These are phyloP conservation scores for Trichoderma gamsii DNA, from an alignment of 495 filamentous ascomycete genomes.

Conservation along the genomic window DNA sequence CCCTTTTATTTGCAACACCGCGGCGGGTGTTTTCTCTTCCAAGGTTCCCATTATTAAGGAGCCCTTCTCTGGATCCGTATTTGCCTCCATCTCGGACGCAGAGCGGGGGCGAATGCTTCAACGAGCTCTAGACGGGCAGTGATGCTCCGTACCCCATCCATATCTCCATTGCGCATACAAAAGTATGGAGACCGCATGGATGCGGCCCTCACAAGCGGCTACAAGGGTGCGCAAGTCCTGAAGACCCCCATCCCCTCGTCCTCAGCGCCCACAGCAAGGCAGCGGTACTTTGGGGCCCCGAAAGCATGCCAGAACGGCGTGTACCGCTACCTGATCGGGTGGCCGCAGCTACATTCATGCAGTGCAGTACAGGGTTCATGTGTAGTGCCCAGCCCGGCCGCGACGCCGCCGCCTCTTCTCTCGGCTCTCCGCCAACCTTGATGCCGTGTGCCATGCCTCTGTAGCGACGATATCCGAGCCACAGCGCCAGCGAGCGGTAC, in stretches of 20 bases:
- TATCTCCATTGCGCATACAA: not conserved
- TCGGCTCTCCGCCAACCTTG: not conserved
- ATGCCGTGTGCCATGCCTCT: too few species aligned
- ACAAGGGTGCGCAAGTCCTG: not conserved
- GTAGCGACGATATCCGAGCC: constrained; percentile 6
- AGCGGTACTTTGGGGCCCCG: not conserved
- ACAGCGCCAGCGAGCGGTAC: not conserved
- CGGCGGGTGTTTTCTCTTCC: not conserved
- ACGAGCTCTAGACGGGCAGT: not conserved
- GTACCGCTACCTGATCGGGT: not conserved
- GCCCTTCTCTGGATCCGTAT: not conserved
- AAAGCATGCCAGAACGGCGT: not conserved
- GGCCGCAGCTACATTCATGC: too few species aligned
- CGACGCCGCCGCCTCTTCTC: not conserved
- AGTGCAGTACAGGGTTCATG: not conserved
- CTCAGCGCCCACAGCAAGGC: not conserved
- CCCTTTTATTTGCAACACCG: not conserved
- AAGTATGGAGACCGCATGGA: not conserved
- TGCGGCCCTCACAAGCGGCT: not conserved
- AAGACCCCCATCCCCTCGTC: not conserved
- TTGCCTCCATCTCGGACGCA: not conserved
- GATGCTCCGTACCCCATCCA: not conserved
- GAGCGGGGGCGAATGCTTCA: constrained; percentile 12
- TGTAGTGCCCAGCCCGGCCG: not conserved
- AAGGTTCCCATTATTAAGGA: not conserved